A percentile compares a stretch with the other conserved stretches of the same genome.
Evolutionary conservation across 176 grass and related monocot genomes (phyloP).

Genomic region (Phragmites australis): DNA sequence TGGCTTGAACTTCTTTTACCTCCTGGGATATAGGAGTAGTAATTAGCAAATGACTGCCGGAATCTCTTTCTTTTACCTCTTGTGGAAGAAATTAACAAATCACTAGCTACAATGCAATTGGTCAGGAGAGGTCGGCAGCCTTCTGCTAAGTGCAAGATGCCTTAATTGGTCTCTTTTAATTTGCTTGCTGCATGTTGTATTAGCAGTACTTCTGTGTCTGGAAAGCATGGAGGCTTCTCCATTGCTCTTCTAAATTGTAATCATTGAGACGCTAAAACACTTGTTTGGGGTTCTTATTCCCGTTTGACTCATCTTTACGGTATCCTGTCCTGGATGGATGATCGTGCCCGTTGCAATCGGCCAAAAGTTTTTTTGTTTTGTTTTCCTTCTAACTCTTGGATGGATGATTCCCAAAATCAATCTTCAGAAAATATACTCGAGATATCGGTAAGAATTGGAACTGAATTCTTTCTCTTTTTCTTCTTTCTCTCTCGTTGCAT

Average conservation of each 20-base stretch:
- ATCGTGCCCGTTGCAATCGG: slow-evolving; percentile 45
- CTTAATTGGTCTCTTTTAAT: background rate
- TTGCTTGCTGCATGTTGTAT: background rate
- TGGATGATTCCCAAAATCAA: slow-evolving; percentile 44
- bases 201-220: background rate
- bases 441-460: slow-evolving; percentile 38
- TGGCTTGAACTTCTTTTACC: slow-evolving; percentile 1
- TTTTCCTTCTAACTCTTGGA: slow-evolving; percentile 14
- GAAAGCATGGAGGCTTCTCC: slow-evolving; percentile 45
- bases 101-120: background rate
- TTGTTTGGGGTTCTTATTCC: slow-evolving; percentile 57
- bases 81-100: background rate
- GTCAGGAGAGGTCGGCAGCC: background rate
- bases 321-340: slow-evolving; percentile 41
- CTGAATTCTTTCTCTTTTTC: slow-evolving; percentile 45
- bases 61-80: background rate
- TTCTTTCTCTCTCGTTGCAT: background rate
- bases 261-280: slow-evolving; percentile 47
- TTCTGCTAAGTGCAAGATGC: slow-evolving; percentile 17
- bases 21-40: background rate
- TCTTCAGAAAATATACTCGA: slow-evolving; percentile 36
- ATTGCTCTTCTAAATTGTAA: slow-evolving; percentile 41
- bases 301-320: slow-evolving; percentile 51
- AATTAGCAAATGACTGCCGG: background rate
- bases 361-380: slow-evolving; percentile 27